phyloP scores from a whole-genome alignment of 208 protist species.

The Balamuthia mandrillaris region DNA sequence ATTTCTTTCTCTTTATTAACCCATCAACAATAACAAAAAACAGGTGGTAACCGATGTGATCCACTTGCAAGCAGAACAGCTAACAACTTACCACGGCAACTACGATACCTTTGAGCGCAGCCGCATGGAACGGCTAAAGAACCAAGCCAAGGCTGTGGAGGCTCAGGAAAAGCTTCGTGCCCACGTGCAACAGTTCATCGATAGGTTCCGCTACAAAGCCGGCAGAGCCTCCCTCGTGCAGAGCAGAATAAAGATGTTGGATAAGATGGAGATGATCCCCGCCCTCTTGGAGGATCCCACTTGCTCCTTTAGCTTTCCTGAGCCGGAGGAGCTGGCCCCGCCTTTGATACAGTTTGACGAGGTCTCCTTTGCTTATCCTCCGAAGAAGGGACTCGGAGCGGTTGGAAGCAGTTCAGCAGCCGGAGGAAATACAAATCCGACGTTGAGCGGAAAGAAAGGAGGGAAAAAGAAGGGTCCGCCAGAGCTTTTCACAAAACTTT shows the following conservation, averaged over 20 bases:
- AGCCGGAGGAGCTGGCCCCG: conserved; percentile 39
- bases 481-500: conserved; percentile 9
- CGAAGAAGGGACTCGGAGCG: conserved; percentile 55
- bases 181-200: conserved; percentile 48
- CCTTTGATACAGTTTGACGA: conserved; percentile 89
- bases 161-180: conserved; percentile 19
- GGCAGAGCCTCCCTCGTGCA: conserved; percentile 60
- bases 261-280: conserved; percentile 54
- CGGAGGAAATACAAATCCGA: no score
- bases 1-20: no score
- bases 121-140: conserved; percentile 34
- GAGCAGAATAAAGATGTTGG: conserved; percentile 61
- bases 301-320: conserved; percentile 60
- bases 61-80: conserved; percentile 78
- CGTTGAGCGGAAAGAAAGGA: no score
- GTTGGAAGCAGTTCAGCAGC: no score
- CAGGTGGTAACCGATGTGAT: conserved; percentile 89
- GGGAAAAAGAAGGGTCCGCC: not conserved
- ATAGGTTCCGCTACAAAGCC: conserved; percentile 63
- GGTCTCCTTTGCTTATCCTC: conserved; percentile 50
- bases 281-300: not conserved
- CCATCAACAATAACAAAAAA: no score
- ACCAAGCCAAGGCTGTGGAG: not conserved
- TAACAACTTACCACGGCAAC: conserved; percentile 73
- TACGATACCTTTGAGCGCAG: conserved; percentile 39